Conservation (phyloP, 2,329 filamentous ascomycete species). For the Zymoseptoria passerinii region DNA sequence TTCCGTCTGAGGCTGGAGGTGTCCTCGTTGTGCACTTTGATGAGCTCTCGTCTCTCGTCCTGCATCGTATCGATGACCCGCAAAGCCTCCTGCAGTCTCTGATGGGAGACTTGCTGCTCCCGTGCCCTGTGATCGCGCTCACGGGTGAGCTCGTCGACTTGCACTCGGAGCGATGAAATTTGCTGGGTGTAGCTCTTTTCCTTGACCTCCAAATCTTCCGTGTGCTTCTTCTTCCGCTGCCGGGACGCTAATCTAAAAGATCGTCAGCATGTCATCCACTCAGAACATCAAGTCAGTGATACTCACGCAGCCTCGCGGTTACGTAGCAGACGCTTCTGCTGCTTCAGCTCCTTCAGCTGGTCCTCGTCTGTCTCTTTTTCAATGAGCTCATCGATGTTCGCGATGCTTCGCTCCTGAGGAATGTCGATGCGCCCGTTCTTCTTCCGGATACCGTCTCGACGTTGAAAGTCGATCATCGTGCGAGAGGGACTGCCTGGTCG, state of each 20-base stretch:
- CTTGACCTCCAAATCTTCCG: conserved; percentile 90
- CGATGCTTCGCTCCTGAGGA: conserved; percentile 81
- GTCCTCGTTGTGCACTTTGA: conserved; percentile 80
- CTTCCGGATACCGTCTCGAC: conserved; percentile 88
- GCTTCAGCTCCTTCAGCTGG: conserved; percentile 95
- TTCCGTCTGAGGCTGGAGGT: conserved; percentile 88
- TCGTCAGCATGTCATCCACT: conserved; percentile 12
- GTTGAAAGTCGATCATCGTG: conserved; percentile 35
- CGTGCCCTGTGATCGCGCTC: conserved; percentile 31
- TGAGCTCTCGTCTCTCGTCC: conserved; percentile 85
- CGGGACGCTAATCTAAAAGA: conserved; percentile 74
- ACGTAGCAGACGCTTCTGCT: conserved; percentile 87
- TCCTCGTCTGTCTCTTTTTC: conserved; percentile 79
- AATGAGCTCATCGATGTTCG: conserved; percentile 92
- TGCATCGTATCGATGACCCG: conserved; percentile 68
- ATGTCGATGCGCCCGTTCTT: conserved; percentile 99
- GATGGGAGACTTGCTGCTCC: conserved; percentile 43
- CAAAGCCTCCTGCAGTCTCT: conserved; percentile 65
- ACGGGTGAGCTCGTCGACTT: conserved; percentile 58
- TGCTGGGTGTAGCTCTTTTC: conserved; percentile 81
- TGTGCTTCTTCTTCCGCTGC: conserved; percentile 97
- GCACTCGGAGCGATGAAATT: conserved; percentile 71
- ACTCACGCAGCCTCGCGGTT: conserved; percentile 93
- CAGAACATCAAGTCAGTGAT: conserved; percentile 6
- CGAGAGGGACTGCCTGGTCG: conserved; percentile 58